A percentile compares a stretch with the other conserved stretches of the same genome.
Evolutionary conservation across 768 basidiomycete species (phyloP).

Genomic region (Vararia minispora): DNA sequence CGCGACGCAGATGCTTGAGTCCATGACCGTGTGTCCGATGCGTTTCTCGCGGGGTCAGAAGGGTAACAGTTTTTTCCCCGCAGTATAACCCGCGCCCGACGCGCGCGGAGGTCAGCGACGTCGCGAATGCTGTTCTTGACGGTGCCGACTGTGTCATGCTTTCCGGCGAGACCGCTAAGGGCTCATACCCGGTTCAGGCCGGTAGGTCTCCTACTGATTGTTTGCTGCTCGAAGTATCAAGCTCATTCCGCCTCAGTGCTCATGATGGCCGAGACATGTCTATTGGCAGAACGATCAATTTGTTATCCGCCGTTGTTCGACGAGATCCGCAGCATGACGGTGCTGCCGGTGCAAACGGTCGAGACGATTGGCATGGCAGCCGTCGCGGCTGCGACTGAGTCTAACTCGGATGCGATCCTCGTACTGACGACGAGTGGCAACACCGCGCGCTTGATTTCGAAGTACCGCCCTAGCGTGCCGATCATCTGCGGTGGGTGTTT

Average conservation of each 20-base stretch:
- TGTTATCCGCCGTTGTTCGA: conserved; percentile 93
- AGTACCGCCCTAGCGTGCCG: conserved; percentile 88
- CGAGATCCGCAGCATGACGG: conserved; percentile 67
- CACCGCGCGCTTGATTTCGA: conserved; percentile 91
- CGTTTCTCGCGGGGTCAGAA: background rate
- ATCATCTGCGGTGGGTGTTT: conserved; percentile 77
- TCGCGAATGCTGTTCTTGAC: conserved; percentile 98
- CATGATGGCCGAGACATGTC: conserved; percentile 99
- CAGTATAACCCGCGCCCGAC: conserved; percentile 98
- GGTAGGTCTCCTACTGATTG: conserved; percentile 35
- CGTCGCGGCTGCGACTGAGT: conserved; percentile 91
- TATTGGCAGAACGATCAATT: conserved; percentile 91
- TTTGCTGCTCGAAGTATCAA: conserved; percentile 2
- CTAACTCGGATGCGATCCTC: conserved; percentile 88
- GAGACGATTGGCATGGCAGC: conserved; percentile 97
- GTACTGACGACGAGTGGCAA: conserved; percentile 96
- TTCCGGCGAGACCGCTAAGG: conserved; percentile 99
- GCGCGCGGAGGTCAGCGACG: conserved; percentile 97
- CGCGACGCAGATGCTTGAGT: conserved; percentile 99
- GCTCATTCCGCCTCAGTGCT: conserved; percentile 41
- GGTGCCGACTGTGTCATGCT: conserved; percentile 99
- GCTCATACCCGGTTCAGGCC: conserved; percentile 90
- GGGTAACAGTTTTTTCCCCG: conserved; percentile 3
- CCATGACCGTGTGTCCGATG: conserved; percentile 68
- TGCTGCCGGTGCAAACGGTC: conserved; percentile 83